Percentiles rank a stretch among this genome's conserved stretches.
These are phyloP conservation scores for Sideroxylon spinosum DNA, from an alignment of 179 eudicot species.

Conservation along the genomic window DNA sequence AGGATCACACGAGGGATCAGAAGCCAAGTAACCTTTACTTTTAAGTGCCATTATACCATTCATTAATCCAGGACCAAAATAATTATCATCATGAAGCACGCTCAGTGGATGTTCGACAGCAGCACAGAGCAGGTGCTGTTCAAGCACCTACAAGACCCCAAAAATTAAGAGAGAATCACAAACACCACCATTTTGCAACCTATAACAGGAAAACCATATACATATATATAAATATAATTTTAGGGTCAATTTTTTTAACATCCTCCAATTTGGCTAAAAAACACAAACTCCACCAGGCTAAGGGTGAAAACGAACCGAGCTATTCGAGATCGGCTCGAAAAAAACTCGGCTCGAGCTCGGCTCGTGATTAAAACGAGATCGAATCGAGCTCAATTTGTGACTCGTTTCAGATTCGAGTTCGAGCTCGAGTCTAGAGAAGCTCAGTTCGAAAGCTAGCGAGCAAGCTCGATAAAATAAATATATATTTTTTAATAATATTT, in stretches of 20 bases:
- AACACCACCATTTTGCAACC: constrained; percentile 2
- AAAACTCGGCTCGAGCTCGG: too few relatives aligned
- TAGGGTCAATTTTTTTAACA: not conserved
- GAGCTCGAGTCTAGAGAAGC: too few relatives aligned
- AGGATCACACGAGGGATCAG: constrained; percentile 52
- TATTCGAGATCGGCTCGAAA: too few relatives aligned
- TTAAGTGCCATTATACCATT: constrained; percentile 47
- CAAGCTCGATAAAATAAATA: too few relatives aligned
- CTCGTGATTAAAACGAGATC: too few relatives aligned
- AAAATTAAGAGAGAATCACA: constrained; percentile 5
- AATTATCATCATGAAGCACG: constrained; percentile 61
- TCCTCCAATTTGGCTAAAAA: constrained; percentile 1
- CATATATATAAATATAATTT: not conserved
- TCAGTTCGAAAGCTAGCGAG: too few relatives aligned
- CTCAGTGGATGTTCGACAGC: constrained; percentile 81
- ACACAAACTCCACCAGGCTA: not conserved
- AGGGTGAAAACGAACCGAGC: too few relatives aligned
- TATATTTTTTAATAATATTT: too few relatives aligned
- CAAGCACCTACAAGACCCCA: constrained; percentile 60
- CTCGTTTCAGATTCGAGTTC: too few relatives aligned
- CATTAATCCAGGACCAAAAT: constrained; percentile 72
- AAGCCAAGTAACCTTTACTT: constrained; percentile 55
- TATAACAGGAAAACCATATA: not conserved
- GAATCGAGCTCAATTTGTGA: too few relatives aligned
- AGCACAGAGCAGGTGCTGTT: constrained; percentile 87